These are phyloP conservation scores for Phytophthora sansomeana DNA, from an alignment of 352 stramenopile genomes.

Conservation along the genomic window DNA sequence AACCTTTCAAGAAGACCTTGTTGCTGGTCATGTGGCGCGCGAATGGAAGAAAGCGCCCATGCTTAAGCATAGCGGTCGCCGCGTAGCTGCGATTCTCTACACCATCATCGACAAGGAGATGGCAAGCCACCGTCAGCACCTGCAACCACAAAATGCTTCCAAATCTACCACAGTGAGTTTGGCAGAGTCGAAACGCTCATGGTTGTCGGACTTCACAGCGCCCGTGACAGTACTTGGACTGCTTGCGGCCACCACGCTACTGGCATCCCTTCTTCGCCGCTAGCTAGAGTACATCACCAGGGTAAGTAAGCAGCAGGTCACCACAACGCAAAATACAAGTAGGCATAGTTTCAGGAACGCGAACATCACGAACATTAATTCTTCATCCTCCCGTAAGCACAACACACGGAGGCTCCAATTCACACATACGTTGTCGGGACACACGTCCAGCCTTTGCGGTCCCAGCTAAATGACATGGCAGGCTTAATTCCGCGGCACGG, in stretches of 20 bases:
- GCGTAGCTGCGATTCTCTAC: constrained; percentile 85
- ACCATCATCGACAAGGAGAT: constrained; percentile 89
- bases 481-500: constrained; percentile 27
- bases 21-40: constrained; percentile 41
- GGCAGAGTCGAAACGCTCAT: constrained; percentile 4
- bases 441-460: background rate
- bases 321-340: constrained; percentile 25
- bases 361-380: constrained; percentile 35
- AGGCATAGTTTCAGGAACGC: constrained; percentile 21
- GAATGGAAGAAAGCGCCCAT: constrained; percentile 88
- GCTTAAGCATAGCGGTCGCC: constrained; percentile 86
- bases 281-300: constrained; percentile 1
- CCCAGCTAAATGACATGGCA: background rate
- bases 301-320: background rate
- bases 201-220: constrained; percentile 15
- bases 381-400: constrained; percentile 21
- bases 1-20: constrained; percentile 76
- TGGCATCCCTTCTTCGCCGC: constrained; percentile 37
- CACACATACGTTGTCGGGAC: constrained; percentile 23
- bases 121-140: constrained; percentile 45
- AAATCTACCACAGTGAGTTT: constrained; percentile 4
- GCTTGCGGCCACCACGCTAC: constrained; percentile 32
- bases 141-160: constrained; percentile 9
- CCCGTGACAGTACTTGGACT: constrained; percentile 33
- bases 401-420: constrained; percentile 24